phyloP scores from a whole-genome alignment of 2,329 filamentous ascomycete species.

The Talaromyces verruculosus region DNA sequence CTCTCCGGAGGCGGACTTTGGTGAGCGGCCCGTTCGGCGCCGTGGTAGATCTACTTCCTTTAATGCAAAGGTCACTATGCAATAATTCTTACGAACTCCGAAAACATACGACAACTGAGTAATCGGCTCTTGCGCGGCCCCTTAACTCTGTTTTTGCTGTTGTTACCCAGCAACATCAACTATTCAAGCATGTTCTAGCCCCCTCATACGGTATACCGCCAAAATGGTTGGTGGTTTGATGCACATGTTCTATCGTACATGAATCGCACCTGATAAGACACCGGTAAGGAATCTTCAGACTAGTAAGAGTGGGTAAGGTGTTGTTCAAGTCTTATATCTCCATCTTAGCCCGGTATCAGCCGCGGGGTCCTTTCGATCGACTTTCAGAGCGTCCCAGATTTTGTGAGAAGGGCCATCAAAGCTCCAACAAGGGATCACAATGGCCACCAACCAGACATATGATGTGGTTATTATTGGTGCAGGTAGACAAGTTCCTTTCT shows the following conservation, averaged over 20 bases:
- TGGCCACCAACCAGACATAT: background rate
- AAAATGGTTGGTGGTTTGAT: background rate
- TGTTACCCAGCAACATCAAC: background rate
- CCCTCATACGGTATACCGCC: background rate
- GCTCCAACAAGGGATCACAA: background rate
- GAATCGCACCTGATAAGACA: background rate
- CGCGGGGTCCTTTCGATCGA: background rate
- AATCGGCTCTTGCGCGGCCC: background rate
- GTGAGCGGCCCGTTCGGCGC: background rate
- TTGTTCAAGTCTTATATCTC: background rate
- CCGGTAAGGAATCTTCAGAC: background rate
- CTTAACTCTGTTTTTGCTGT: background rate
- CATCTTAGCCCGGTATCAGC: background rate
- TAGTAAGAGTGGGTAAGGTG: background rate
- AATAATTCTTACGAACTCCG: background rate
- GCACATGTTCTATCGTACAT: conserved; percentile 1
- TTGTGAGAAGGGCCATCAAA: background rate
- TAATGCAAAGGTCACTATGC: background rate
- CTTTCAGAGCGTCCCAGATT: background rate
- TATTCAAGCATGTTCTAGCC: background rate
- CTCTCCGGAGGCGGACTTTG: background rate
- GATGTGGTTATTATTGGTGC: conserved; percentile 8
- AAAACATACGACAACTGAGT: background rate
- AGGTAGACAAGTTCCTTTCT: background rate
- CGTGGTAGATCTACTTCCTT: background rate